Conservation (phyloP, 257 asterid genomes). For the Solanum dulcamara region DNA sequence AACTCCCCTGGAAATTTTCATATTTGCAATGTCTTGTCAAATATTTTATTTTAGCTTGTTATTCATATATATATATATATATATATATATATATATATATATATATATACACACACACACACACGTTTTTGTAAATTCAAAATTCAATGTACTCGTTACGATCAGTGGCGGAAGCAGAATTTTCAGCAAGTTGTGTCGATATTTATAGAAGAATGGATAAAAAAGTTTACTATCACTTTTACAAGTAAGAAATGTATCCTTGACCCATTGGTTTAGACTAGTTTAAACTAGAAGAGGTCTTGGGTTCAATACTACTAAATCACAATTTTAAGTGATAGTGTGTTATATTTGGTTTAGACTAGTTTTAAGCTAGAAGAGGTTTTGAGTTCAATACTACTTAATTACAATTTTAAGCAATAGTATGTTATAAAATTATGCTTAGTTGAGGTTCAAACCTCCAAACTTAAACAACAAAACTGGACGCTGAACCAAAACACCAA, state of each 20-base stretch:
- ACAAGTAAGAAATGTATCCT: background rate
- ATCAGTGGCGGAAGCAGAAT: background rate
- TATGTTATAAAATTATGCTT: background rate
- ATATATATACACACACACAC: too few relatives aligned
- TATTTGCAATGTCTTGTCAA: background rate
- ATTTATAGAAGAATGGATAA: background rate
- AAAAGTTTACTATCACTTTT: too few relatives aligned
- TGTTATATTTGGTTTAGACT: background rate
- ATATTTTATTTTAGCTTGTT: background rate
- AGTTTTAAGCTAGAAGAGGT: background rate
- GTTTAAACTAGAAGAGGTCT: background rate
- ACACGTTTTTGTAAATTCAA: background rate
- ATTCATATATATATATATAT: background rate
- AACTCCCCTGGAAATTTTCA: background rate
- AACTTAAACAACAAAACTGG: background rate
- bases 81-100: background rate
- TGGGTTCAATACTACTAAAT: background rate
- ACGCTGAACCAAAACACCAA: background rate
- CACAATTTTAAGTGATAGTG: background rate
- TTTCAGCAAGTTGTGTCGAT: background rate
- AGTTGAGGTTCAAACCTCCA: accelerated
- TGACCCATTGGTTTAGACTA: background rate
- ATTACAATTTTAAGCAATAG: background rate
- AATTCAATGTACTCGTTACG: background rate
- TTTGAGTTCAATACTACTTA: background rate